Conservation (phyloP, 768 basidiomycete species). For the Amanita muscaria region DNA sequence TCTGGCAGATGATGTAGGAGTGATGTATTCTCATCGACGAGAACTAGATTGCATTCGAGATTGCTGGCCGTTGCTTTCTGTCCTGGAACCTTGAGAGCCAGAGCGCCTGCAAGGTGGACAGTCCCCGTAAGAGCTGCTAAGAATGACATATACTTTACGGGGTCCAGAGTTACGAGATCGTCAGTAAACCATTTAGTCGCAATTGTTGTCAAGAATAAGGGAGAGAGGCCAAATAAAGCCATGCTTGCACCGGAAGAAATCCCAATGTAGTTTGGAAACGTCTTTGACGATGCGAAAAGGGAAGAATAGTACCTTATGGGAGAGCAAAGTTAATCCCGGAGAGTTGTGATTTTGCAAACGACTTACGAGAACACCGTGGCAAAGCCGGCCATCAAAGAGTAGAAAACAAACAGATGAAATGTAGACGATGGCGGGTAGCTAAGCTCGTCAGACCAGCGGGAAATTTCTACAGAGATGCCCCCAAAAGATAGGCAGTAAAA, state of each 20-base stretch:
- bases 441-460: constrained; percentile 31
- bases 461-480: constrained; percentile 52
- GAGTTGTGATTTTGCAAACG: too few relatives aligned
- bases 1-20: constrained; percentile 9
- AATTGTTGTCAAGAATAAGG: constrained; percentile 58
- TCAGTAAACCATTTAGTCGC: constrained; percentile 56
- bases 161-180: constrained; percentile 32
- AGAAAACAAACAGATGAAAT: constrained; percentile 44
- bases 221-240: constrained; percentile 77
- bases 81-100: constrained; percentile 25
- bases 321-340: too few relatives aligned
- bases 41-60: background rate
- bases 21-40: constrained; percentile 24
- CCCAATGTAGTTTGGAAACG: constrained; percentile 58
- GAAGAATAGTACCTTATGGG: constrained; percentile 55
- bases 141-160: constrained; percentile 43
- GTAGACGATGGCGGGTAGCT: constrained; percentile 30
- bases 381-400: constrained; percentile 56
- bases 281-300: constrained; percentile 66
- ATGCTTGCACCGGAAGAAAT: constrained; percentile 57
- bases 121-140: constrained; percentile 45
- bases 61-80: background rate
- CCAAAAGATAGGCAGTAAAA: constrained; percentile 56
- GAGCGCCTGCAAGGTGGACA: constrained; percentile 46
- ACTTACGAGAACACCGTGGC: constrained; percentile 71